phyloP scores from a whole-genome alignment of 2,329 filamentous ascomycete genomes.

The Fusarium sp. region DNA sequence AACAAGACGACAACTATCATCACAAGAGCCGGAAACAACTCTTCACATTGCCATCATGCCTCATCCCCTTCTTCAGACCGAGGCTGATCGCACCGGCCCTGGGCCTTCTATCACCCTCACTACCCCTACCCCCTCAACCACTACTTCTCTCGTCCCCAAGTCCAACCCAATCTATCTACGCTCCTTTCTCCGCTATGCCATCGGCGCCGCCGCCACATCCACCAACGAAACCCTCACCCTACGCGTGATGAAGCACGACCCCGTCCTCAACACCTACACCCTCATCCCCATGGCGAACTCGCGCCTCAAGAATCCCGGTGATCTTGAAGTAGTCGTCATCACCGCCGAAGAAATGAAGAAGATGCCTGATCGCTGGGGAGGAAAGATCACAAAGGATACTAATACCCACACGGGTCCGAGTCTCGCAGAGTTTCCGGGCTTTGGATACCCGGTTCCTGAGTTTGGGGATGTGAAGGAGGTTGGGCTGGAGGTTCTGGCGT shows the following conservation, averaged over 20 bases:
- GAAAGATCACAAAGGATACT: rapidly evolving
- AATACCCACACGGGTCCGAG: background rate
- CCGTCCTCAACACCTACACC: background rate
- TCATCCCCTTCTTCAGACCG: background rate
- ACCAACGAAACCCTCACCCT: background rate
- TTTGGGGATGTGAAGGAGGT: rapidly evolving
- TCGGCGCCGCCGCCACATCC: background rate
- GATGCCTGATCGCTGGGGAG: background rate
- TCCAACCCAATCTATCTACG: background rate
- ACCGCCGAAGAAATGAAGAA: background rate
- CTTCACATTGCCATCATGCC: background rate
- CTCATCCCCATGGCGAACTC: rapidly evolving
- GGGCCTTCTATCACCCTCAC: background rate
- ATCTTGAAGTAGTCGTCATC: background rate
- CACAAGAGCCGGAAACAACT: background rate
- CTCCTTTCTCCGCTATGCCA: background rate
- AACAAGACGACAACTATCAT: rapidly evolving
- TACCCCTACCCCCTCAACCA: too few species aligned
- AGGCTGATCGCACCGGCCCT: rapidly evolving
- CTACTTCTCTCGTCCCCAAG: background rate
- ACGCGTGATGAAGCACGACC: background rate
- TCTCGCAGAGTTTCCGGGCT: rapidly evolving
- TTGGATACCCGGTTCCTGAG: background rate
- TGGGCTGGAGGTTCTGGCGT: background rate
- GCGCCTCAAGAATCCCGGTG: background rate